Conservation (phyloP, 1,284 basidiomycete species). For the Sphagnurus paluster region DNA sequence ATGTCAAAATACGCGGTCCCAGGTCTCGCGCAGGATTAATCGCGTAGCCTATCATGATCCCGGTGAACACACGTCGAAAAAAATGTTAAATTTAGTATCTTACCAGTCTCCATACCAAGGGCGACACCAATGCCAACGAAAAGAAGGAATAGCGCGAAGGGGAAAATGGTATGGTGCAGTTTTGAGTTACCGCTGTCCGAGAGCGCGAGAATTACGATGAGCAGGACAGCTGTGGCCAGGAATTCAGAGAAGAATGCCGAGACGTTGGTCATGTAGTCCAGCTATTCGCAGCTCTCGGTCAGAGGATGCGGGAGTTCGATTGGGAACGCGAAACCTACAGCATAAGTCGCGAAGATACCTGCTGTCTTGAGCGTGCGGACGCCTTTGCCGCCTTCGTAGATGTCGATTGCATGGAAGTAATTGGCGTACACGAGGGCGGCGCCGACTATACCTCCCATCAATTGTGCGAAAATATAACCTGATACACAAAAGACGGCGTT, state of each 20-base stretch:
- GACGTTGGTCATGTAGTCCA: conserved; percentile 39
- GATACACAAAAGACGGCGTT: neutral
- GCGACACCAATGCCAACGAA: conserved; percentile 48
- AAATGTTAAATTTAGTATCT: neutral
- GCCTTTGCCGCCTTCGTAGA: conserved; percentile 44
- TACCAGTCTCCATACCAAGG: conserved; percentile 52
- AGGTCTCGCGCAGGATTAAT: conserved; percentile 60
- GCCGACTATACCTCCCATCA: conserved; percentile 52
- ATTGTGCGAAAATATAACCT: conserved; percentile 51
- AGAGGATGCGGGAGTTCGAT: neutral
- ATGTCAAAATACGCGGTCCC: conserved; percentile 52
- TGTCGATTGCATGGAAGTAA: conserved; percentile 53
- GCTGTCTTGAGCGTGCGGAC: conserved; percentile 45
- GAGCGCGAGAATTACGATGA: conserved; percentile 40
- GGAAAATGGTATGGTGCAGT: conserved; percentile 41
- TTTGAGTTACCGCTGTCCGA: conserved; percentile 42
- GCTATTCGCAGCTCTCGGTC: conserved; percentile 21
- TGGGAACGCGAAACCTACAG: conserved; percentile 26
- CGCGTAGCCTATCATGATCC: conserved; percentile 40
- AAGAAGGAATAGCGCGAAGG: conserved; percentile 48
- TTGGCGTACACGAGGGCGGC: conserved; percentile 52
- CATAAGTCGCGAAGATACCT: conserved; percentile 38
- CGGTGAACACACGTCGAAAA: neutral
- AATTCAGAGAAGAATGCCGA: conserved; percentile 42
- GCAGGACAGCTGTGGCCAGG: conserved; percentile 37